Base-by-base conservation (phyloP, 768 basidiomycete genomes). In the Lactifluus subvellereus region DNA sequence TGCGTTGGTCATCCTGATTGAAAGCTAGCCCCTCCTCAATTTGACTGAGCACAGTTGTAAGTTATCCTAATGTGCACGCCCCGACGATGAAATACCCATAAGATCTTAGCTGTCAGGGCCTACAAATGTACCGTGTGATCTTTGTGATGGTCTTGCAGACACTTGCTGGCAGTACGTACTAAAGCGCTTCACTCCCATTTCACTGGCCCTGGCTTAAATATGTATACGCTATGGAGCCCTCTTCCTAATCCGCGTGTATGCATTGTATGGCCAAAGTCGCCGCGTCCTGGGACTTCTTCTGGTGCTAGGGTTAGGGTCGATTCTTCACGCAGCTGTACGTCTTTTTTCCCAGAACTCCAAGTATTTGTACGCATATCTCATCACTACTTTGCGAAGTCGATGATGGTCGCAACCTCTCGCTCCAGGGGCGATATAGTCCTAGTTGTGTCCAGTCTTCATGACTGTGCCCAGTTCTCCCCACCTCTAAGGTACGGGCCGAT, bases 171-270 rank as follows among this genome's bases (percentile, higher is more conserved):
- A 6, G 62, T 63, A 63, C 14, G 61, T 53, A n/a, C 0, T 20
- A 6, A n/a, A 11, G 43, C 20, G 4, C 6, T 50, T 16, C 9
- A 5, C 14, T 8, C 43, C 7, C 18, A 18, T 2, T 20, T 38
- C 7, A 30, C 38, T 27, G 27, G 10, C 18, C 37, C 33, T 27
- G 27, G 27, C 27, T 27, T 27, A 27, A 27, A 27, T 27, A 27
- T 27, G 27, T 27, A 27, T 16, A 33, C 30, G 3, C 18, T n/a
- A 2, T 43, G 22, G 2, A 63, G 62, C 8, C 3, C 57, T 63
- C n/a, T 49, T 45, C 16, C 0, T 54, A 10, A 20, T 59, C 30
- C 62, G 62, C 38, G 62, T 63, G 27, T 30, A 63, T 4, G 62
- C 57, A 3, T 35, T 63, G 14, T 63, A 49, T 20, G 57, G 52